Base-by-base conservation (phyloP, 2,329 filamentous ascomycete genomes). In the Harringtonia lauricola region DNA sequence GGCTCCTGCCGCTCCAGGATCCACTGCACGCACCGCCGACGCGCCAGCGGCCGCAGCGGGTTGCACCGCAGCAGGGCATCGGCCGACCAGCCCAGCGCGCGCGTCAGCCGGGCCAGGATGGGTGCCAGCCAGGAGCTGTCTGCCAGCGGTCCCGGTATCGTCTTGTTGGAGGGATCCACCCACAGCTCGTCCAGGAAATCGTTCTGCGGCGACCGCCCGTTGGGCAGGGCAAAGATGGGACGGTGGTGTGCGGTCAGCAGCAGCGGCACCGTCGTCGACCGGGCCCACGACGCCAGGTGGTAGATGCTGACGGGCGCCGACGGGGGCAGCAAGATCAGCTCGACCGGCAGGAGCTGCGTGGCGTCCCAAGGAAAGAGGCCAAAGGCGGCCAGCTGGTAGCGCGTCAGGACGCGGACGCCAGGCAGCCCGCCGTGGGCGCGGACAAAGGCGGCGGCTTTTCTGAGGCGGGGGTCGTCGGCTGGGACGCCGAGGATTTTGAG, bases 121-220 rank as follows among this genome's bases (percentile, higher is more conserved):
- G 38, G 41, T 13, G 22, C 14, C 18, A 34, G 21, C 18, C 26
- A 18, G 24, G 24, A 10, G 24, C 24, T n/a, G n/a, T n/a, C n/a
- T n/a, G n/a, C 24, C 24, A 26, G 24, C 24, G 7, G 10, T 26
- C 24, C 24, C 10, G 24, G 7, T 10, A 6, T 10, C 7, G 24
- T 10, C 24, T 6, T 6, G 7, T 26, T 10, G 15, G 35, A 30
- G 8, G 31, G 29, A 9, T 39, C 41, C 13, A 44, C 31, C 60
- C 59, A 62, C 8, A 60, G 43, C 39, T 62, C 59, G 39, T 63
- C 59, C n/a, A 60, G 38, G 36, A 60, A 61, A 18, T 53, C 26
- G 26, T 56, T 57, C 17, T 44, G 24, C 3, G 24, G 17, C 10
- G 26, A 38, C n/a, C 35, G 40, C 10, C 55, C 54, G 39, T 57